Conservation (phyloP, 176 grass and related monocot genomes). For the Poa pratensis region DNA sequence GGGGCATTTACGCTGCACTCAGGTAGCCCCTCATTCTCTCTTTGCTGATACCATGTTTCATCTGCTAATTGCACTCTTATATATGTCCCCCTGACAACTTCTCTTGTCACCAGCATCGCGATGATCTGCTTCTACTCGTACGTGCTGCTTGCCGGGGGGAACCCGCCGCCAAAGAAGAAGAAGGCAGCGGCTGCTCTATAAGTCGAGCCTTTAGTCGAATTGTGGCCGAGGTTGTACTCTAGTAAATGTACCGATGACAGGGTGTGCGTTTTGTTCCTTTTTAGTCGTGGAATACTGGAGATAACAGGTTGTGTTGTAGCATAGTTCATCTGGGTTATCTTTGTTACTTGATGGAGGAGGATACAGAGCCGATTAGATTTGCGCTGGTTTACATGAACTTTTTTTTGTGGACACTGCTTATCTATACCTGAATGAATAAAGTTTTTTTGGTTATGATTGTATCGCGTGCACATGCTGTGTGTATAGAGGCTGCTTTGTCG, state of each 20-base stretch:
- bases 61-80: neutral
- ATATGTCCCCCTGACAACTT: neutral
- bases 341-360: neutral
- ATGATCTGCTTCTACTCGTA: slow-evolving; percentile 94
- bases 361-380: no score
- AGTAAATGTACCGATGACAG: slow-evolving; percentile 22
- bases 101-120: slow-evolving; percentile 46
- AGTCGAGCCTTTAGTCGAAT: neutral
- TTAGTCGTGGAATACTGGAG: neutral
- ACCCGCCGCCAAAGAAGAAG: slow-evolving; percentile 83
- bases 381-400: no score
- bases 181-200: slow-evolving; percentile 46
- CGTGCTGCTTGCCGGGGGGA: slow-evolving; percentile 80
- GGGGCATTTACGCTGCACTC: slow-evolving; percentile 61
- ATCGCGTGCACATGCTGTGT: no score
- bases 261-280: neutral
- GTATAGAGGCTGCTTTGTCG: no score
- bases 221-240: neutral
- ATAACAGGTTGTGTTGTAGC: slow-evolving; percentile 25
- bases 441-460: no score
- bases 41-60: neutral
- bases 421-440: no score
- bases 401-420: no score
- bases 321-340: neutral
- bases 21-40: slow-evolving; percentile 49